These are phyloP conservation scores for Suhomyces sp. DNA, from an alignment of 805 yeast genomes.

Conservation along the genomic window DNA sequence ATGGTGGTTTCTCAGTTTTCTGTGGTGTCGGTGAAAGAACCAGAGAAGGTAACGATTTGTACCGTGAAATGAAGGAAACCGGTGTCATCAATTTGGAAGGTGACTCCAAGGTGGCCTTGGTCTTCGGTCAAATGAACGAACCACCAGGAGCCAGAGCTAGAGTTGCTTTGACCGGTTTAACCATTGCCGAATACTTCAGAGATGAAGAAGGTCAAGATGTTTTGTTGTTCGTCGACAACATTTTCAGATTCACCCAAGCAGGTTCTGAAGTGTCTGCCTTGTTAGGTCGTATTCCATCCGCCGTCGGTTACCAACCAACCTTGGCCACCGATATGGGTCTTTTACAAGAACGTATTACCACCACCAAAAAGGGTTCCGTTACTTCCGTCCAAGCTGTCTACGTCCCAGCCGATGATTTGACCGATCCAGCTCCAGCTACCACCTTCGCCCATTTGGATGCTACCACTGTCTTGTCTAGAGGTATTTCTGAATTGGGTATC, in stretches of 20 bases:
- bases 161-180: slow-evolving; percentile 99
- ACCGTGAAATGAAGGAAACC: slow-evolving; percentile 99
- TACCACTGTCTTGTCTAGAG: slow-evolving; percentile 99
- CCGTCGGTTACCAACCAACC: slow-evolving; percentile 99
- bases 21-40: slow-evolving; percentile 99
- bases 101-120: slow-evolving; percentile 98
- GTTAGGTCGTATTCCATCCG: slow-evolving; percentile 99
- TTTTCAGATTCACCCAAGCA: slow-evolving; percentile 99
- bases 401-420: slow-evolving; percentile 99
- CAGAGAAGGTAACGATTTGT: slow-evolving; percentile 99
- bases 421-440: slow-evolving; percentile 99
- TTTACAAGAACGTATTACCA: slow-evolving; percentile 99
- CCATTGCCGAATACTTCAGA: slow-evolving; percentile 99
- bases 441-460: slow-evolving; percentile 99
- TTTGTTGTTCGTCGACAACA: slow-evolving; percentile 97
- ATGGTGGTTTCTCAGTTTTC: slow-evolving; percentile 99
- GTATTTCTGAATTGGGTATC: slow-evolving; percentile 99
- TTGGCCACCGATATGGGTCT: slow-evolving; percentile 99
- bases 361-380: slow-evolving; percentile 99
- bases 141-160: slow-evolving; percentile 99
- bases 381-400: slow-evolving; percentile 99
- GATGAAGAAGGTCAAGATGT: slow-evolving; percentile 99
- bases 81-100: slow-evolving; percentile 99
- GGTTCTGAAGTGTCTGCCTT: slow-evolving; percentile 99
- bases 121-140: slow-evolving; percentile 99